Evolutionary conservation across 2,329 filamentous ascomycete genomes (phyloP), one percentile per base, ranked within the genome.

Genomic region (Monilinia fructicola): DNA sequence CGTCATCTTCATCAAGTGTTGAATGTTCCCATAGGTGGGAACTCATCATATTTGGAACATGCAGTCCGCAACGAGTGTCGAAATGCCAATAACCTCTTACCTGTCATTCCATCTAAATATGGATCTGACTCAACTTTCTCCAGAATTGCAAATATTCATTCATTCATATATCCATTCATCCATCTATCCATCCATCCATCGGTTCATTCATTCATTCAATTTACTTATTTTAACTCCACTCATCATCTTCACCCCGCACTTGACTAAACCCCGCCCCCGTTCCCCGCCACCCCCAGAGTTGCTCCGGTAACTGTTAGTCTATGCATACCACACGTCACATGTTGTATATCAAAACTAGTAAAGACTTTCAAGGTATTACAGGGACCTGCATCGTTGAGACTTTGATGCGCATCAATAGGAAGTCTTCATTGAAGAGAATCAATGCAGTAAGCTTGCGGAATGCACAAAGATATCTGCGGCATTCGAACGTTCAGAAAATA

Each of bases 331-430:
- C 23, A 54, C 4, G 61, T 44, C 38, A 54, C 38, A 54, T 23
- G 18, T n/a, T 6, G 16, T 16, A 14, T n/a, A 3, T 9, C 23
- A n/a, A n/a, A 28, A 3, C 6, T 35, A 35, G 31, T 35, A 35
- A 35, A 35, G 31, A 6, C 5, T 35, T 35, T 35, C 31, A 35
- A 35, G 31, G 5, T 7, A 35, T 35, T n/a, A 1, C 40, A 56
- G 52, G 55, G 38, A 44, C 48, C 16, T 46, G 54, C 63, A 61
- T 56, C 40, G 12, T 53, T 38, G 38, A 54, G 21, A 31, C 6
- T 46, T 26, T 28, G 52, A 68, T 58, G 67, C 67, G 67, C 67
- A 56, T 67, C 67, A 68, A 67, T 67, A 31, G 42, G 48, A 62
- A 64, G 48, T 52, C 16, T 38, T 21, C 23, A 18, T 58, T 56